Base-by-base conservation (phyloP, 176 grass and related monocot species). In the Pontederia paniculata region DNA sequence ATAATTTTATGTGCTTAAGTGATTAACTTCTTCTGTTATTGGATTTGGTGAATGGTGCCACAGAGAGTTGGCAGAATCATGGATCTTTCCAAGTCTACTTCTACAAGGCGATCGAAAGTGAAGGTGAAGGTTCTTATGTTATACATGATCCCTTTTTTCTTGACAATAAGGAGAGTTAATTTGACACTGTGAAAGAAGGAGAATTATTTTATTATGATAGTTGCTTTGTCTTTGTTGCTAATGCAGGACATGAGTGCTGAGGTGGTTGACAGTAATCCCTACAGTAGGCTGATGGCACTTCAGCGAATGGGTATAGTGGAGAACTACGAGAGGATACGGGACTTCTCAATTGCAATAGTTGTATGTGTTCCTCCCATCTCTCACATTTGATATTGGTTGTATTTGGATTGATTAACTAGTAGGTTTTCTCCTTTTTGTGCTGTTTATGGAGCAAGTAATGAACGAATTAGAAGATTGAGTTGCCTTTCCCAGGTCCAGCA, bases 251-350 rank as follows among this genome's bases (percentile, higher is more conserved):
- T 97, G 93, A 97, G 93, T 76, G 60, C 86, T 12, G 93, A 97
- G 66, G 93, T 97, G 28, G 72, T 91, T 20, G 86, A 91, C 28
- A 88, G 83, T 72, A 97, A 97, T 20, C 83, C 93, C 0, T 97
- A 97, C 72, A 88, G 83, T 57, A 81, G 93, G 63, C 64, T 97
- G 54, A 98, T 98, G 93, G 93, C 93, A 62, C 70, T 98, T 74
- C 86, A 90, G 69, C 62, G 93, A 57, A 97, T 97, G 93, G 93
- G 93, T 14, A 83, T 97, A 22, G 93, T 97, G 3, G 61, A 81
- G 14, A 90, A 90, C 49, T 97, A 97, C 16, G 93, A 97, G 56
- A 81, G 69, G 51, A 97, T 97, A 52, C 78, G 86, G 9, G 65
- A 90, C 48, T 90, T 78, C 77, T 90, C 93, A 0, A 57, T 90